Conservation (phyloP, 2,329 filamentous ascomycete species). For the Teratosphaeria nubilosa region DNA sequence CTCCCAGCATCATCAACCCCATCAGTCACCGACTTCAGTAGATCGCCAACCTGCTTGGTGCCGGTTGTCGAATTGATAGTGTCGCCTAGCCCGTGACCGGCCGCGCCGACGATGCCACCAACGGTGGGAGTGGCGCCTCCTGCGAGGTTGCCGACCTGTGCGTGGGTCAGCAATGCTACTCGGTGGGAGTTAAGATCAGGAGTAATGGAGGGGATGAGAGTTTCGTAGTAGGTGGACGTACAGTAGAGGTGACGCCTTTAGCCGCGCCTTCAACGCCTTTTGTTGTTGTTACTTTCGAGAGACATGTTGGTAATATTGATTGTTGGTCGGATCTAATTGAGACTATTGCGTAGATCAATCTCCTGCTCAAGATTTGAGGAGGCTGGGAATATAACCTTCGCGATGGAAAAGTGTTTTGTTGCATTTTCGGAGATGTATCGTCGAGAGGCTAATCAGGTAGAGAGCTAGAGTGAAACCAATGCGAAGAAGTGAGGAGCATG, state of each 20-base stretch:
- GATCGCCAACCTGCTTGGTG: slow-evolving; percentile 34
- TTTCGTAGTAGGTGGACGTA: slow-evolving; percentile 4
- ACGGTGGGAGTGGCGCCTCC: slow-evolving; percentile 44
- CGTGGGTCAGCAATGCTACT: no score
- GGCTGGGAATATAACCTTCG: no score
- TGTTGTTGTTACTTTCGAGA: slow-evolving; percentile 8
- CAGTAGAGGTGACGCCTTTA: slow-evolving; percentile 25
- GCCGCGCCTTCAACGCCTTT: slow-evolving; percentile 19
- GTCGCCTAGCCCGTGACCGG: slow-evolving; percentile 34
- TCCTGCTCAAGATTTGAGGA: no score
- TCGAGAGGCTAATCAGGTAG: no score
- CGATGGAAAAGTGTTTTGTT: no score
- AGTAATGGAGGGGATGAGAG: background rate
- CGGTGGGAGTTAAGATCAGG: background rate
- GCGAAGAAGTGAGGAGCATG: no score
- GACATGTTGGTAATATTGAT: background rate
- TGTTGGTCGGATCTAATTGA: no score
- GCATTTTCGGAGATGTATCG: no score
- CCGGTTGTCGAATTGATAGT: slow-evolving; percentile 38
- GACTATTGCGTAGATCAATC: no score
- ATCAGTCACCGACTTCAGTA: slow-evolving; percentile 32
- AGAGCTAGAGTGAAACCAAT: no score
- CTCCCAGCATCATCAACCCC: slow-evolving; percentile 35
- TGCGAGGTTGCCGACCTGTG: slow-evolving; percentile 39
- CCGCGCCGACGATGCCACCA: slow-evolving; percentile 42